Evolutionary conservation across 495 filamentous ascomycete genomes (phyloP).

Genomic region (Thermothielavioides terrestris): DNA sequence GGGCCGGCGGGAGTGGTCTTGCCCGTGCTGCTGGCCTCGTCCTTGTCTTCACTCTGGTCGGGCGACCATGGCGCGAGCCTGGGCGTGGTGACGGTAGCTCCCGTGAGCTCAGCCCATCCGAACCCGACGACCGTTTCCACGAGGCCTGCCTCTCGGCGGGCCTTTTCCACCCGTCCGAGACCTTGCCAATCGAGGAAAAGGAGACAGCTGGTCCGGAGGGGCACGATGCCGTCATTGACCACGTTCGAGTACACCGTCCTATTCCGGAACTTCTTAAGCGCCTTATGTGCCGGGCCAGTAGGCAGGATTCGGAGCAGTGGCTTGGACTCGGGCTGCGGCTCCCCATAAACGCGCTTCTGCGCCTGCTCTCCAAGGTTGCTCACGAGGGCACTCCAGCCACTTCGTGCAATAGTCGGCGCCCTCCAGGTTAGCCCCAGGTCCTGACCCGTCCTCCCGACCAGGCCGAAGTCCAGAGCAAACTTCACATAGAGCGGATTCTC

Average conservation of each 20-base stretch:
- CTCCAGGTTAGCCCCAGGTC: slow-evolving; percentile 93
- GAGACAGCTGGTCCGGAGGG: slow-evolving; percentile 85
- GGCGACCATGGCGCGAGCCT: slow-evolving; percentile 31
- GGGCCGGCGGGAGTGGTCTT: slow-evolving; percentile 16
- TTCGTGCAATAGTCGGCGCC: slow-evolving; percentile 70
- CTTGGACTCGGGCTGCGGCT: slow-evolving; percentile 70
- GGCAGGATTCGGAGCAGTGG: slow-evolving; percentile 85
- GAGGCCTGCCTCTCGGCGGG: slow-evolving; percentile 79
- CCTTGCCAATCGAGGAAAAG: slow-evolving; percentile 98
- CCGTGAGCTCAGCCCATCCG: slow-evolving; percentile 92
- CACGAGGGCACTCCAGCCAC: slow-evolving; percentile 81
- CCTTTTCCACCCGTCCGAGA: slow-evolving; percentile 86
- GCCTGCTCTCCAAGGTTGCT: slow-evolving; percentile 61
- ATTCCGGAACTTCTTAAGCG: slow-evolving; percentile 78
- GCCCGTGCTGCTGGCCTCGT: slow-evolving; percentile 17
- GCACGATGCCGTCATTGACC: slow-evolving; percentile 97
- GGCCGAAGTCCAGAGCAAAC: slow-evolving; percentile 90
- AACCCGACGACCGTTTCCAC: slow-evolving; percentile 87
- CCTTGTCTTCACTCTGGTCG: slow-evolving; percentile 14
- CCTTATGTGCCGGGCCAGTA: slow-evolving; percentile 84
- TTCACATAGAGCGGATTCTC: slow-evolving; percentile 96
- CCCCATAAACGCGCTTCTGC: slow-evolving; percentile 53
- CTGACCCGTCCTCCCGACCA: slow-evolving; percentile 90
- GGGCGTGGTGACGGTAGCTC: slow-evolving; percentile 47
- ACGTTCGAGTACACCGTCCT: slow-evolving; percentile 95